Evolutionary conservation across 768 basidiomycete genomes (phyloP).

Genomic region (Lentinula raphanica): DNA sequence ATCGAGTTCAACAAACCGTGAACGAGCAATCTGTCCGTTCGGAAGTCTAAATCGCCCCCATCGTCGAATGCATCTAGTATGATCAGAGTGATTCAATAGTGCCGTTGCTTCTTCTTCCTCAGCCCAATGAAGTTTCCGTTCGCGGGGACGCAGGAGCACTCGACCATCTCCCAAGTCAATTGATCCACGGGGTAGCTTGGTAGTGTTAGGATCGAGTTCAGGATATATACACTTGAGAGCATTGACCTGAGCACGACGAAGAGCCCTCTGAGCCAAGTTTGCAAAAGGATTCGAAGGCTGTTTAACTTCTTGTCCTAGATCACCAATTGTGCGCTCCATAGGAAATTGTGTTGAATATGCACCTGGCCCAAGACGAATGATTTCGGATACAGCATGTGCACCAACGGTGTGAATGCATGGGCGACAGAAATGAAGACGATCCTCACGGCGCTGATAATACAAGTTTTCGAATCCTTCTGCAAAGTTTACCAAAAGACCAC

Average conservation of each 20-base stretch:
- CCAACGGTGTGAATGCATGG: constrained; percentile 12
- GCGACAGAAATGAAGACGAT: constrained; percentile 15
- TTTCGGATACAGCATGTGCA: constrained; percentile 12
- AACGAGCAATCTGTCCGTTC: constrained; percentile 18
- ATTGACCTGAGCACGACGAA: constrained; percentile 11
- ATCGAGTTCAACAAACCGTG: constrained; percentile 13
- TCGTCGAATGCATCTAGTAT: not conserved
- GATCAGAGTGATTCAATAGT: not conserved
- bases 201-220: constrained; percentile 7
- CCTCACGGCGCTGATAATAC: constrained; percentile 12
- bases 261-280: constrained; percentile 17
- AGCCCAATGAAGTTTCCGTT: not conserved
- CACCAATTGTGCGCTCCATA: constrained; percentile 16
- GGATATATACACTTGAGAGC: constrained; percentile 15
- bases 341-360: constrained; percentile 13
- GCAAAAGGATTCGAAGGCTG: constrained; percentile 17
- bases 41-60: constrained; percentile 18
- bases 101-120: not conserved
- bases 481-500: constrained; percentile 10
- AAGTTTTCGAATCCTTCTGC: constrained; percentile 14
- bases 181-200: constrained; percentile 4
- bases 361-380: constrained; percentile 13
- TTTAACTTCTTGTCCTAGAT: constrained; percentile 13
- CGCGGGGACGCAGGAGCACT: constrained; percentile 10
- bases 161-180: constrained; percentile 14